Evolutionary conservation across 805 yeast species (phyloP).

Genomic region (Ogataea pignaliae): DNA sequence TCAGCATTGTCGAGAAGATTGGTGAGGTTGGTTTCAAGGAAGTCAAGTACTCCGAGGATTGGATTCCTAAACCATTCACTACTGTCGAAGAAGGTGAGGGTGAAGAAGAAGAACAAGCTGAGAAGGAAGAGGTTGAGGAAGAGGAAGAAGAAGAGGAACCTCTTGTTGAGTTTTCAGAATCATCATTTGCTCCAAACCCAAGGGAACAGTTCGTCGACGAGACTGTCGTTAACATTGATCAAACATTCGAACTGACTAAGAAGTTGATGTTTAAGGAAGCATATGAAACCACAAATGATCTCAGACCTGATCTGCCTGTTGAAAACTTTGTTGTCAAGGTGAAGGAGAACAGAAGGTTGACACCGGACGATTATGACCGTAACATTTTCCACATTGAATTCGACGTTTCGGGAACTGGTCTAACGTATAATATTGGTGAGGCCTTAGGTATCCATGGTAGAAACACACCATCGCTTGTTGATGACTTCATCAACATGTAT

Average conservation of each 20-base stretch:
- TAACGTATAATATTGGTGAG: conserved; percentile 91
- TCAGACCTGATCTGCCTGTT: conserved; percentile 89
- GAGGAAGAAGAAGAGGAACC: conserved; percentile 25
- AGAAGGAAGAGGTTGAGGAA: conserved; percentile 4
- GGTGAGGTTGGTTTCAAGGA: conserved; percentile 41
- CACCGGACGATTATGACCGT: conserved; percentile 86
- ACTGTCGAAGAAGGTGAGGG: conserved; percentile 12
- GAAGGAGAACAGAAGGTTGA: conserved; percentile 85
- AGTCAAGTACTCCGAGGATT: conserved; percentile 31
- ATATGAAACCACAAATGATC: conserved; percentile 45
- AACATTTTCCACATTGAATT: conserved; percentile 96
- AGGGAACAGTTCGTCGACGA: conserved; percentile 45
- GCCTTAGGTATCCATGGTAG: conserved; percentile 95
- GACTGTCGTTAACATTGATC: conserved; percentile 32
- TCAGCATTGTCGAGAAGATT: conserved; percentile 58
- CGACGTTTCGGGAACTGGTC: conserved; percentile 84
- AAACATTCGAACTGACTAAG: conserved; percentile 51
- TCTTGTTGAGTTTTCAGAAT: conserved; percentile 55
- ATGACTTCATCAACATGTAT: conserved; percentile 63
- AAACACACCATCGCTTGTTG: conserved; percentile 63
- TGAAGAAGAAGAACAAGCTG: conserved; percentile 5
- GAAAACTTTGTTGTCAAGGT: conserved; percentile 84
- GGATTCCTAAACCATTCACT: conserved; percentile 18
- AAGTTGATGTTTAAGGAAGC: conserved; percentile 81
- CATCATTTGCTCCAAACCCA: conserved; percentile 63